Percentiles rank a stretch among this genome's conserved stretches.
Conservation (phyloP, 805 yeast species). For the Yarrowia porcina region DNA sequence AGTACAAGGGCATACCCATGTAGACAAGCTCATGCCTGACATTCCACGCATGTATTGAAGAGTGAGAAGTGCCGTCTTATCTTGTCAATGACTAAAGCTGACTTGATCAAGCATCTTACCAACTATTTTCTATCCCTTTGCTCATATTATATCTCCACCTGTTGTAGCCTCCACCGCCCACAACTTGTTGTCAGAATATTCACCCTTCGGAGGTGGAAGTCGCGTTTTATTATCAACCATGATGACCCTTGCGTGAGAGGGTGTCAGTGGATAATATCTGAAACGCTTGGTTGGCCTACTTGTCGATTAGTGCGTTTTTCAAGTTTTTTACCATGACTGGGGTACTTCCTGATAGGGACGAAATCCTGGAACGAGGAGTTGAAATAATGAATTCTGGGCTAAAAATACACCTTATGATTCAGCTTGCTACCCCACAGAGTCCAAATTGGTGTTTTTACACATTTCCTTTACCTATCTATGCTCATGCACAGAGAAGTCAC, state of each 20-base stretch:
- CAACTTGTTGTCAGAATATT: not conserved
- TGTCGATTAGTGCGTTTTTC: no score
- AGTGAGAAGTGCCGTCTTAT: no score
- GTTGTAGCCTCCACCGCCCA: not conserved
- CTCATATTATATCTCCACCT: not conserved
- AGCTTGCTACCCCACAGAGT: not conserved
- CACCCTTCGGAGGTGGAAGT: not conserved
- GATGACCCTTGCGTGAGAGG: not conserved
- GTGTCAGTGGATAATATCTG: not conserved
- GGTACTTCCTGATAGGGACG: no score
- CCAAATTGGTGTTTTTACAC: not conserved
- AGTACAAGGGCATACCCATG: no score
- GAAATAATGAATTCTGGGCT: no score
- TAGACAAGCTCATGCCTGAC: no score
- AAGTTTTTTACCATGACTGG: no score
- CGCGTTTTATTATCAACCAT: not conserved
- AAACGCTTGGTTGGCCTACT: no score
- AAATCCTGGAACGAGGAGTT: no score
- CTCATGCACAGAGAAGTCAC: not conserved
- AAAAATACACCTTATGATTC: not conserved
- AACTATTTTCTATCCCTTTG: not conserved
- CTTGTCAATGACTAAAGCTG: no score
- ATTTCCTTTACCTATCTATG: not conserved
- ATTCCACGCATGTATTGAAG: no score
- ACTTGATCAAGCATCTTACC: no score